Percentiles rank a stretch among this genome's conserved stretches.
phyloP scores from a whole-genome alignment of 768 basidiomycete genomes.

The Russula earlei region DNA sequence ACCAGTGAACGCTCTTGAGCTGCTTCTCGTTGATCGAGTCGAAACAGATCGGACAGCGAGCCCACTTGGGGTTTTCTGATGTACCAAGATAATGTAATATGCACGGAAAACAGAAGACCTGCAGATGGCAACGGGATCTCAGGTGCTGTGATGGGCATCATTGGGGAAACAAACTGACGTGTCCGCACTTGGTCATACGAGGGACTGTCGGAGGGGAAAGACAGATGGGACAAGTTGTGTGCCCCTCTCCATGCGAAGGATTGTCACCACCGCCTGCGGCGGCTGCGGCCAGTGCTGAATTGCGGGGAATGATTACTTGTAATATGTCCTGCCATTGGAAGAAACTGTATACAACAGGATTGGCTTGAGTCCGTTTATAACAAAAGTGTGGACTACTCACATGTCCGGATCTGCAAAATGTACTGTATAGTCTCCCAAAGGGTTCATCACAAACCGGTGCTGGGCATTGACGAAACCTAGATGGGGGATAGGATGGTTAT shows the following conservation, averaged over 20 bases:
- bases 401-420: conserved; percentile 98
- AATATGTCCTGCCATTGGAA: conserved; percentile 95
- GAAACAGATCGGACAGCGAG: conserved; percentile 91
- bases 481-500: conserved; percentile 16
- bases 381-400: conserved; percentile 35
- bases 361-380: conserved; percentile 17
- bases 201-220: conserved; percentile 83
- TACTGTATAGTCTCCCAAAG: conserved; percentile 82
- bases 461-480: conserved; percentile 95
- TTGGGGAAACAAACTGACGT: conserved; percentile 50
- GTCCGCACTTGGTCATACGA: conserved; percentile 94
- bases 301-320: conserved; percentile 86
- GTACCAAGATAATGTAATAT: conserved; percentile 83
- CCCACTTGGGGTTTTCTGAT: conserved; percentile 77
- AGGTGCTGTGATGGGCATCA: conserved; percentile 10
- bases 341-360: conserved; percentile 41
- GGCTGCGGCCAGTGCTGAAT: conserved; percentile 63
- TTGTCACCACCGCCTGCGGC: conserved; percentile 35
- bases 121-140: conserved; percentile 6
- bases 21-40: conserved; percentile 87
- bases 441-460: conserved; percentile 93
- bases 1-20: conserved; percentile 91
- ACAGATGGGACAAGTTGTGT: conserved; percentile 88
- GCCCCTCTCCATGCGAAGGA: conserved; percentile 43
- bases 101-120: conserved; percentile 95